Base-by-base conservation (phyloP, 805 yeast genomes). In the Barnettozyma sp. region DNA sequence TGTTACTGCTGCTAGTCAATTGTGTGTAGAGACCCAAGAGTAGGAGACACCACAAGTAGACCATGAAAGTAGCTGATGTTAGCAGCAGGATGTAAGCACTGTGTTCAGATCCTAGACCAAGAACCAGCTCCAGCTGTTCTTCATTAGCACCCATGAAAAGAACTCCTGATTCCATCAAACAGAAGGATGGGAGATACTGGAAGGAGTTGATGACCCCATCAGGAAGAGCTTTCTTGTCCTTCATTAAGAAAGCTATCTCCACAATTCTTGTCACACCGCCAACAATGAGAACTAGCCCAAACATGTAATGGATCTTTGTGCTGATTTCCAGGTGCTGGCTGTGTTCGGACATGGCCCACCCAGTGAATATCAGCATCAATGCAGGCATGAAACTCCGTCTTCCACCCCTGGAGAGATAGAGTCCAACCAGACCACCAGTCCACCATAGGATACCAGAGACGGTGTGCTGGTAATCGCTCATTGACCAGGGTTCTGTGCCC, bases 361-460 rank as follows among this genome's bases (percentile, higher is more conserved):
- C 97, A 0, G 97, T 90, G 53, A 82, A 80, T 10, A 87, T 74
- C 44, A 90, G 71, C 33, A 92, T 73, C 26, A 87, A 46, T 2
- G 94, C 79, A 2, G 97, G 97, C 24, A 90, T 62, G 48, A 78
- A 82, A 23, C 82, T 71, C 47, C 96, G 70, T 40, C 67, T 65
- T 30, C 81, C 76, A 35, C 74, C 73, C 52, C 84, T 64, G 2
- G 94, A 72, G 39, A 88, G 60, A 59, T 72, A 82, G 41, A 90
- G 68, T 1, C 97, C 97, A 18, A 87, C 59, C 45, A 87, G 62
- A 7, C 97, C 97, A 38, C 95, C 94, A 34, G 85, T 75, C 94
- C 96, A 87, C 94, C 97, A 90, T 21, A 90, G 71, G 38, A 90
- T 82, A 1, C 97, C 97, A 95, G 90, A 86, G 15, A 92, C 75